Evolutionary conservation across 1,284 basidiomycete genomes (phyloP), one percentile per base, ranked within the genome.

Genomic region (Melampsora abietis-canadensis): DNA sequence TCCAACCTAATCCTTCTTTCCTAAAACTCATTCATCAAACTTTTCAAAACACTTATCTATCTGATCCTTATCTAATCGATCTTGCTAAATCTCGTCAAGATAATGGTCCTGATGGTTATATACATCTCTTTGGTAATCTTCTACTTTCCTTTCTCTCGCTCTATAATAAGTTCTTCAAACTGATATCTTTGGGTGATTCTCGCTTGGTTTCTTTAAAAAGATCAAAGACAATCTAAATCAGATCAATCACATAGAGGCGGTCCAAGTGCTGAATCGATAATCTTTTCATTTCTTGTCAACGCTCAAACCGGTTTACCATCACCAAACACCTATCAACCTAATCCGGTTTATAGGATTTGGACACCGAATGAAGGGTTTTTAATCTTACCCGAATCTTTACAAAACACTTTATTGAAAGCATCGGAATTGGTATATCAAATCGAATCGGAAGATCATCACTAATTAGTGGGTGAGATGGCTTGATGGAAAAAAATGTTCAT

Each of bases 291-390:
- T 37, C 40, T 72, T 7, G 62, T 51, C 1, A 46, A 65, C 14
- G 54, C 69, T 0, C 44, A 46, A 15, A 57, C 61, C 19, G 69
- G 69, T 14, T 34, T 54, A 27, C 69, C 69, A 1, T 60, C 65
- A 40, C 61, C 69, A 8, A n/a, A 72, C 10, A 72, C 69, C 21
- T 72, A 72, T 31, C 30, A 72, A 51, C 27, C 61, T 8, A 72
- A 72, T 40, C 69, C 69, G 5, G 61, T 61, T 17, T 40, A 63
- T 17, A 64, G 69, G 31, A 40, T 72, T 40, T 44, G 63, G 30
- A 72, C 69, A 7, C 69, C 69, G 2, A 19, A 57, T 48, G 69
- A 72, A 24, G 69, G 69, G 5, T 72, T 72, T 40, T n/a, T 72
- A n/a, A 37, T 72, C 62, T 65, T 72, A n/a, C 69, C 69, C 15